A percentile compares a stretch with the other conserved stretches of the same genome.
phyloP scores from a whole-genome alignment of 2,329 filamentous ascomycete species.

The Venturia oleaginea region DNA sequence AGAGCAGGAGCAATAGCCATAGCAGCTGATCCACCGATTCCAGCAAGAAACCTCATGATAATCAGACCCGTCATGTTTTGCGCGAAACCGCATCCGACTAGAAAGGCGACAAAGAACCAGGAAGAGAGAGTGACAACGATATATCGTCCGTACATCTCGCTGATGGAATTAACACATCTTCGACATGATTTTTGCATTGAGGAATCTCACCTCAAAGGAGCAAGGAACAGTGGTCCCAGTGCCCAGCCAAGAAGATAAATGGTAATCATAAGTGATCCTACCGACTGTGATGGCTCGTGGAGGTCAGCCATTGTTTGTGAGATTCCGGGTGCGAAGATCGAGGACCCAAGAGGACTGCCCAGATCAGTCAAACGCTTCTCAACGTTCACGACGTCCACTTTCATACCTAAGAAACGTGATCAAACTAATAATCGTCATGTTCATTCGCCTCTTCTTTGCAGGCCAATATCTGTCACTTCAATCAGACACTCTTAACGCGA shows the following conservation, averaged over 20 bases:
- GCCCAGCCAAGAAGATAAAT: conserved; percentile 29
- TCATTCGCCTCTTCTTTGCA: conserved; percentile 2
- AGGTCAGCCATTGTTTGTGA: conserved; percentile 25
- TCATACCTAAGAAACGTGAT: conserved; percentile 12
- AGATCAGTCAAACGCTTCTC: not conserved
- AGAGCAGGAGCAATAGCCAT: conserved; percentile 15
- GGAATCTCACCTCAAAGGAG: conserved; percentile 6
- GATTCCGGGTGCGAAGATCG: conserved; percentile 28
- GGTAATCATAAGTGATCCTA: conserved; percentile 26
- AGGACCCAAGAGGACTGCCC: conserved; percentile 24
- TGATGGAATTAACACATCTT: not conserved
- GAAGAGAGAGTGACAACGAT: conserved; percentile 1
- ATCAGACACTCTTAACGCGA: not conserved
- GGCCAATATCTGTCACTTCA: conserved; percentile 7
- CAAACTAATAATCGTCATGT: conserved; percentile 12
- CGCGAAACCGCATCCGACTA: conserved; percentile 14
- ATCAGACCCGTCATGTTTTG: conserved; percentile 14
- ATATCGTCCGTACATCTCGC: conserved; percentile 16
- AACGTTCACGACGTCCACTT: conserved; percentile 13
- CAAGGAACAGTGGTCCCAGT: conserved; percentile 10
- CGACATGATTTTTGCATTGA: not conserved
- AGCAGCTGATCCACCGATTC: conserved; percentile 11
- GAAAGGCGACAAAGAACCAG: conserved; percentile 13
- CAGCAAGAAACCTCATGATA: conserved; percentile 15
- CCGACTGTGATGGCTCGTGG: conserved; percentile 23